phyloP scores from a whole-genome alignment of 139 green algal genomes.

The Picochlorum sp. region DNA sequence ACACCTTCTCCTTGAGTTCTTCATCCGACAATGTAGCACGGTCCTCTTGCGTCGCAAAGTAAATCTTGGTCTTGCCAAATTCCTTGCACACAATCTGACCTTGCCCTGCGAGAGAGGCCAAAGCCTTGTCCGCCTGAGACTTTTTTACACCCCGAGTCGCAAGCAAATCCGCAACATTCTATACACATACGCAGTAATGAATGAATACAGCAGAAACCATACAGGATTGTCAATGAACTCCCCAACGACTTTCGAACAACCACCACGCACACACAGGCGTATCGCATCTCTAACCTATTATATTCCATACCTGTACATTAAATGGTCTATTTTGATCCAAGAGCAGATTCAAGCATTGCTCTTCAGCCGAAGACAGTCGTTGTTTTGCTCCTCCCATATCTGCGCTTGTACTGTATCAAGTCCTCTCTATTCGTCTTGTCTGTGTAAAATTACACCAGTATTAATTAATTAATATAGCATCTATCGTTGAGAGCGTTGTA shows the following conservation, averaged over 20 bases:
- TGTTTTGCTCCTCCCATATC: too few species aligned
- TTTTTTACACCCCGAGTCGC: constrained; percentile 67
- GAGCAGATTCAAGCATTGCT: constrained; percentile 42
- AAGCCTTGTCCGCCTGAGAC: constrained; percentile 44
- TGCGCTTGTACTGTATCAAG: too few species aligned
- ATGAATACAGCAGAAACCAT: neutral
- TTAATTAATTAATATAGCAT: too few species aligned
- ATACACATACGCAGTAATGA: constrained; percentile 11
- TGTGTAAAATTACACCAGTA: neutral
- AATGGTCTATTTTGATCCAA: constrained; percentile 53
- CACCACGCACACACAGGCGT: neutral
- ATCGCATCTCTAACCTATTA: too few species aligned
- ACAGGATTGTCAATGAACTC: neutral
- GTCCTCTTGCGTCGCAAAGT: constrained; percentile 48
- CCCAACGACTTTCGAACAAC: neutral
- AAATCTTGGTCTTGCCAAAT: constrained; percentile 56
- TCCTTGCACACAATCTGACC: constrained; percentile 55
- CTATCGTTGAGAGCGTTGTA: too few species aligned
- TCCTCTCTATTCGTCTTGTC: neutral
- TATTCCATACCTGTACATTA: constrained; percentile 26
- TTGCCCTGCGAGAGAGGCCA: constrained; percentile 39
- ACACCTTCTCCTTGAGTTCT: neutral
- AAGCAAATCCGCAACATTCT: constrained; percentile 51
- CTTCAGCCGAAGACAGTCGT: constrained; percentile 19
- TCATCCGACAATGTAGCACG: neutral